Evolutionary conservation across 1,139 yeast species (phyloP).

Genomic region (Suhomyces kunorum): DNA sequence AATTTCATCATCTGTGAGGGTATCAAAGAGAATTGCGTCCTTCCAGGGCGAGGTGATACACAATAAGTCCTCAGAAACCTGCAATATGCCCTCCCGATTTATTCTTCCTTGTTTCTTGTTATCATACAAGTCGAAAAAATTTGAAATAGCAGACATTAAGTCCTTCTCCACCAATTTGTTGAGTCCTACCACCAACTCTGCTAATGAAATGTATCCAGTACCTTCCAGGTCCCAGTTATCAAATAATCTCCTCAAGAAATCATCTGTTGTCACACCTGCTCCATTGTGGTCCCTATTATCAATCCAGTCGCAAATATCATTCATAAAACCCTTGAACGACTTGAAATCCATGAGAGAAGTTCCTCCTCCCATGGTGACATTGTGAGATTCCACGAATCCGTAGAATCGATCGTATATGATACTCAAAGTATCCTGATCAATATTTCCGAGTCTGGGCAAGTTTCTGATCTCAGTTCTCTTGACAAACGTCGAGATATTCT

Average conservation of each 20-base stretch:
- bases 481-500: constrained; percentile 85
- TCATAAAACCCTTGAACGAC: constrained; percentile 71
- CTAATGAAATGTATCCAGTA: constrained; percentile 59
- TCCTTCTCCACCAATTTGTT: constrained; percentile 71
- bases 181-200: constrained; percentile 72
- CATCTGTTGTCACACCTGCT: constrained; percentile 31
- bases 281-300: constrained; percentile 18
- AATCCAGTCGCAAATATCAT: constrained; percentile 82
- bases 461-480: constrained; percentile 89
- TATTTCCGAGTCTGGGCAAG: constrained; percentile 68
- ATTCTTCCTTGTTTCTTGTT: constrained; percentile 59
- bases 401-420: constrained; percentile 84
- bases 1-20: constrained; percentile 58
- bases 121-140: constrained; percentile 78
- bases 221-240: constrained; percentile 65
- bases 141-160: constrained; percentile 74
- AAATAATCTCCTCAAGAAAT: constrained; percentile 65
- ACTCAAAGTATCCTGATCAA: constrained; percentile 59
- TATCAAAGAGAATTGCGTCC: constrained; percentile 62
- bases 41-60: constrained; percentile 84
- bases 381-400: constrained; percentile 66
- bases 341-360: constrained; percentile 72
- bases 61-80: constrained; percentile 82
- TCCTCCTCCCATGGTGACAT: constrained; percentile 68
- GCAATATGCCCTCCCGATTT: constrained; percentile 76